Conservation (phyloP, 768 basidiomycete genomes). For the Coprinopsis sp. region DNA sequence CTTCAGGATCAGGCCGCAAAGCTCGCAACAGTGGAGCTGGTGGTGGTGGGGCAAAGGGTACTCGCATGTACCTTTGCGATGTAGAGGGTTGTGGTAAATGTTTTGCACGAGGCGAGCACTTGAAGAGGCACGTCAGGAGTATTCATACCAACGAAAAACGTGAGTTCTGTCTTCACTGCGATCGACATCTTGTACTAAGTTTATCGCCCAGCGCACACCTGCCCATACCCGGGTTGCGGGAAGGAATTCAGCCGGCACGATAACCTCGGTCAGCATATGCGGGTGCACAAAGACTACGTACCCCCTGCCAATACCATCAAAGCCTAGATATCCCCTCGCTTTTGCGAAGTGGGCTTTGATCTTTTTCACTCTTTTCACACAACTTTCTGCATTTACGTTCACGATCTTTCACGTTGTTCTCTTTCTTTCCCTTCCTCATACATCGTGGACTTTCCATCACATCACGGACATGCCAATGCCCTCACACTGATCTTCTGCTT, state of each 20-base stretch:
- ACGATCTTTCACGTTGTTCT: background rate
- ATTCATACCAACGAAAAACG: slow-evolving; percentile 94
- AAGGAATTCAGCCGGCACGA: slow-evolving; percentile 87
- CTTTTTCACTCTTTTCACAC: slow-evolving; percentile 5
- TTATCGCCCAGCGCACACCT: slow-evolving; percentile 61
- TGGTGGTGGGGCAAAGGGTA: slow-evolving; percentile 32
- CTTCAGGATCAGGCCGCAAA: slow-evolving; percentile 11
- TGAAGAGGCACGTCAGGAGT: slow-evolving; percentile 83
- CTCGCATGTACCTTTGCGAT: slow-evolving; percentile 63
- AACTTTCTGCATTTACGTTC: background rate
- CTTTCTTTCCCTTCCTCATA: background rate
- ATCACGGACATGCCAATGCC: background rate
- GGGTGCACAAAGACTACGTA: slow-evolving; percentile 63
- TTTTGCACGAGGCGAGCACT: slow-evolving; percentile 84
- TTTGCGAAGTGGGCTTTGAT: slow-evolving; percentile 6
- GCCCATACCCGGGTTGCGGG: slow-evolving; percentile 73
- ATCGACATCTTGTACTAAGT: slow-evolving; percentile 9
- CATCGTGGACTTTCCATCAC: background rate
- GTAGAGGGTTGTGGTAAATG: slow-evolving; percentile 84
- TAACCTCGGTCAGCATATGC: slow-evolving; percentile 86
- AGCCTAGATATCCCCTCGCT: slow-evolving; percentile 8
- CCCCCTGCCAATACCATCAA: slow-evolving; percentile 19
- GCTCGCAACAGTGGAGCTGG: slow-evolving; percentile 19
- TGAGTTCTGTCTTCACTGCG: slow-evolving; percentile 37
- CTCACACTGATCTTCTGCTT: background rate